These are phyloP conservation scores for Microcera coccophila DNA, from an alignment of 2,329 filamentous ascomycete species.

Conservation along the genomic window DNA sequence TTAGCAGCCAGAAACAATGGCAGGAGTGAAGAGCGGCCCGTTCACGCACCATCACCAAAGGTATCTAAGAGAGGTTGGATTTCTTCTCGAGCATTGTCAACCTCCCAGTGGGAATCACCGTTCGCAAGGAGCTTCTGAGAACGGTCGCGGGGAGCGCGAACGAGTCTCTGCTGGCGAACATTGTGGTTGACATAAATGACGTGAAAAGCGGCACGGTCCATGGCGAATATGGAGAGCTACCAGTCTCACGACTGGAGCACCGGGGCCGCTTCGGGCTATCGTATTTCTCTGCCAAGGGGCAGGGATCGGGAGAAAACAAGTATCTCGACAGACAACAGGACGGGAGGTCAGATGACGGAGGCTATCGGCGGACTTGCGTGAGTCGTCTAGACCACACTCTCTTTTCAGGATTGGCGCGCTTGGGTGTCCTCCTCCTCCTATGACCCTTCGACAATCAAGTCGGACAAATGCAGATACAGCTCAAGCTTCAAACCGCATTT, in stretches of 20 bases:
- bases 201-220: constrained; percentile 56
- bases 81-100: constrained; percentile 43
- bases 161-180: constrained; percentile 44
- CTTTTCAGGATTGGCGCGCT: no score
- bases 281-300: constrained; percentile 18
- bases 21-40: constrained; percentile 2
- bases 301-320: constrained; percentile 6
- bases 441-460: not conserved
- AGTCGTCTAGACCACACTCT: no score
- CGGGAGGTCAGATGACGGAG: constrained; percentile 3
- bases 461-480: not conserved
- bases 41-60: constrained; percentile 50
- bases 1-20: constrained; percentile 17
- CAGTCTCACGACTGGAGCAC: constrained; percentile 59
- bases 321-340: constrained; percentile 14
- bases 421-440: no score
- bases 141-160: constrained; percentile 29
- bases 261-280: constrained; percentile 44
- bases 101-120: constrained; percentile 29
- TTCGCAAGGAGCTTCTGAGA: constrained; percentile 14
- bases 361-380: not conserved
- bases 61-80: constrained; percentile 49
- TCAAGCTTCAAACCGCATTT: not conserved
- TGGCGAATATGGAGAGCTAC: constrained; percentile 53
- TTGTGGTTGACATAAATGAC: constrained; percentile 58